phyloP scores from a whole-genome alignment of 306 rosid genomes.

The Prunus davidiana region DNA sequence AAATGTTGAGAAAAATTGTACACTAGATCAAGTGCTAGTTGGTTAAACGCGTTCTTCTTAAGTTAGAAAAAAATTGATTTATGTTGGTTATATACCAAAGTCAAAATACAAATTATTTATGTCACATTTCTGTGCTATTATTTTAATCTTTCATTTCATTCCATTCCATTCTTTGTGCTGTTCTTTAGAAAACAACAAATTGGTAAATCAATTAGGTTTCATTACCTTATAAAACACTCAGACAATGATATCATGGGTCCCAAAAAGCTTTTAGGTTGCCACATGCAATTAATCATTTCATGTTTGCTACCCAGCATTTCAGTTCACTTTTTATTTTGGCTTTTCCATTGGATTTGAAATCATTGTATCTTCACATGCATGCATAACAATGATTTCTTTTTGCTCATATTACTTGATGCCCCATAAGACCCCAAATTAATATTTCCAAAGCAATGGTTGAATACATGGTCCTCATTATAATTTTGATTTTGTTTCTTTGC shows the following conservation, averaged over 20 bases:
- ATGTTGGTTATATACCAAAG: too few relatives aligned
- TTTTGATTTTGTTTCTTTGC: neutral
- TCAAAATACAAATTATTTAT: too few relatives aligned
- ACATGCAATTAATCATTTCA: neutral
- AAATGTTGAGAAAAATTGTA: too few relatives aligned
- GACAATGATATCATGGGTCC: slow-evolving; percentile 6
- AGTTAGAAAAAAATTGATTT: too few relatives aligned
- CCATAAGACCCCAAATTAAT: too few relatives aligned
- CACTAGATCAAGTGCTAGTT: too few relatives aligned
- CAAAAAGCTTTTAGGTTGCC: neutral
- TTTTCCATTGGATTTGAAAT: neutral
- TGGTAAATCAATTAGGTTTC: neutral
- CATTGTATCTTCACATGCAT: neutral
- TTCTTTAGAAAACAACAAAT: neutral
- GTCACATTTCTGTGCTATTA: too few relatives aligned
- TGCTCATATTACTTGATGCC: too few relatives aligned
- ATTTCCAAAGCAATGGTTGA: neutral
- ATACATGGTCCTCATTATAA: neutral
- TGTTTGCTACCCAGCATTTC: neutral
- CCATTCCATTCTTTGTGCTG: neutral
- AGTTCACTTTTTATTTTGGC: neutral
- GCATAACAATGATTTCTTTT: neutral
- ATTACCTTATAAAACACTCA: neutral
- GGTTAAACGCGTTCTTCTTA: too few relatives aligned
- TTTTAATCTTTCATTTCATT: too few relatives aligned